A percentile compares a stretch with the other conserved stretches of the same genome.
phyloP scores from a whole-genome alignment of 1,139 yeast genomes.

The Candida freyschussii region DNA sequence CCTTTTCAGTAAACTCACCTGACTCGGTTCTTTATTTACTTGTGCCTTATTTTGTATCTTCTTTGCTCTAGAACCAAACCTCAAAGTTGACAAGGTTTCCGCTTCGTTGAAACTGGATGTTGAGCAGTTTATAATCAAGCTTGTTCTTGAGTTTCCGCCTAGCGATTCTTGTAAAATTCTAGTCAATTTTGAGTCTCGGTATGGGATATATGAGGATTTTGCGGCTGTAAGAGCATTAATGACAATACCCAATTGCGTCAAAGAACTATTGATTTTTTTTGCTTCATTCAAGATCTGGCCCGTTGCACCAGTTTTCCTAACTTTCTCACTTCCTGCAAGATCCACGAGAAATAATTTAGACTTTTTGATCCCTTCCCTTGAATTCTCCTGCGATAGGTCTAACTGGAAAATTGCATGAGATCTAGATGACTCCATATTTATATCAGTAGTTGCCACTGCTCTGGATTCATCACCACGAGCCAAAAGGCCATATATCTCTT shows the following conservation, averaged over 20 bases:
- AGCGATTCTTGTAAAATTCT: slow-evolving; percentile 78
- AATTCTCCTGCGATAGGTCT: slow-evolving; percentile 53
- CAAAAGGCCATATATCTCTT: slow-evolving; percentile 56
- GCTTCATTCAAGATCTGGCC: slow-evolving; percentile 81
- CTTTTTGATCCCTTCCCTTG: slow-evolving; percentile 53
- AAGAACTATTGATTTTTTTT: slow-evolving; percentile 73
- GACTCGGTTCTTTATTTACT: slow-evolving; percentile 64
- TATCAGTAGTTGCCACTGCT: slow-evolving; percentile 58
- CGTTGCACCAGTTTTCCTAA: slow-evolving; percentile 75
- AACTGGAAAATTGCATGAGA: slow-evolving; percentile 80
- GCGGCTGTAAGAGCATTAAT: slow-evolving; percentile 75
- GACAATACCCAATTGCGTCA: slow-evolving; percentile 76
- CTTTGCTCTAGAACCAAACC: slow-evolving; percentile 81
- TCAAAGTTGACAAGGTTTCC: slow-evolving; percentile 72
- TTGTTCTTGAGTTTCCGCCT: slow-evolving; percentile 84
- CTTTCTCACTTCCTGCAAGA: slow-evolving; percentile 85
- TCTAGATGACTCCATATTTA: slow-evolving; percentile 75
- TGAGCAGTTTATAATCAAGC: slow-evolving; percentile 74
- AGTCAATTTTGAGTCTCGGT: slow-evolving; percentile 80
- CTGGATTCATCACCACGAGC: slow-evolving; percentile 52
- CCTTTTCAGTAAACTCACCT: slow-evolving; percentile 47
- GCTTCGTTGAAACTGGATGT: slow-evolving; percentile 55
- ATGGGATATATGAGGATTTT: slow-evolving; percentile 63
- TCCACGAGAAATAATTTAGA: slow-evolving; percentile 64
- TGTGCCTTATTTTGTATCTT: slow-evolving; percentile 63